phyloP scores from a whole-genome alignment of 169 alveolate species.

The Cryptosporidium xiaoi region DNA sequence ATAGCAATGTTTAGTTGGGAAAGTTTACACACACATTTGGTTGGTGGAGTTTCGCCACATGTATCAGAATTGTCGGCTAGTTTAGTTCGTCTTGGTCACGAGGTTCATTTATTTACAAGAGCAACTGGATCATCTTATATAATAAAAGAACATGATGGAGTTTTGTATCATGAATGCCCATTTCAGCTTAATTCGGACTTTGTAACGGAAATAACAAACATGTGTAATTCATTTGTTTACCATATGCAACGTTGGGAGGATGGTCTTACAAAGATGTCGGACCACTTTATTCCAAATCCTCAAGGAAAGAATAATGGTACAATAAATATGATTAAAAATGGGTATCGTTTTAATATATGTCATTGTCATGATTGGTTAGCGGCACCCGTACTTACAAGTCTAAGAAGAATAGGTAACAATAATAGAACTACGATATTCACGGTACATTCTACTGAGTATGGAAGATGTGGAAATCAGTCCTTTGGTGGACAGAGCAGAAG shows the following conservation, averaged over 20 bases:
- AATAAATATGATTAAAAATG: constrained; percentile 39
- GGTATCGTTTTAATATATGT: constrained; percentile 77
- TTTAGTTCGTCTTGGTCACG: constrained; percentile 81
- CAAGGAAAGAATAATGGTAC: background rate
- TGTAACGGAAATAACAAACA: constrained; percentile 82
- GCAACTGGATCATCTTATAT: constrained; percentile 75
- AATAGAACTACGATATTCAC: constrained; percentile 79
- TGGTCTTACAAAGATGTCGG: constrained; percentile 70
- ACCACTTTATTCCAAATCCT: background rate
- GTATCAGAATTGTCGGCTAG: constrained; percentile 84
- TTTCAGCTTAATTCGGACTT: constrained; percentile 80
- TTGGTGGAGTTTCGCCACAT: constrained; percentile 83
- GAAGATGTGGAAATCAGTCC: constrained; percentile 83
- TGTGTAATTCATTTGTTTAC: constrained; percentile 82
- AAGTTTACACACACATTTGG: constrained; percentile 81
- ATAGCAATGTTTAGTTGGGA: constrained; percentile 84
- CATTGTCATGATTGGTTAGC: constrained; percentile 86
- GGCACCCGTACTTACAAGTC: constrained; percentile 79
- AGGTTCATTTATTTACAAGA: constrained; percentile 81
- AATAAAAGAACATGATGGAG: constrained; percentile 77
- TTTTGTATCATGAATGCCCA: constrained; percentile 79
- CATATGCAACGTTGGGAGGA: constrained; percentile 76
- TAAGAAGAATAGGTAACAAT: constrained; percentile 61
- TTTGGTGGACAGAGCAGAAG: constrained; percentile 83
- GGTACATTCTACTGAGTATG: constrained; percentile 85